Evolutionary conservation across 345 rosid genomes (phyloP), one percentile per base, ranked within the genome.

Genomic region (Acer saccharum): DNA sequence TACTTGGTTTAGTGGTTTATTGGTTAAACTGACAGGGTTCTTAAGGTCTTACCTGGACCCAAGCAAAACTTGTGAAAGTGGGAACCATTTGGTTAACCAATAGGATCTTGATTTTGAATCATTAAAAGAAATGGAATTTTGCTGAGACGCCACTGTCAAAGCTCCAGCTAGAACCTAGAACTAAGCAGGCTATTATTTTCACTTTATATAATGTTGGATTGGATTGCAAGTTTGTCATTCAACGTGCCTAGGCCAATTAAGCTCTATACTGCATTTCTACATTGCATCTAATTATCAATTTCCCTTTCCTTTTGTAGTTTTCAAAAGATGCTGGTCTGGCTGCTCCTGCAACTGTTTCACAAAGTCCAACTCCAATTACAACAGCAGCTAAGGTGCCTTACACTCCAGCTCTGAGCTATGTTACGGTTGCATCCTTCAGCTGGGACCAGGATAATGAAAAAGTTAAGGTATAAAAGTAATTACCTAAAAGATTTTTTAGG

Each of bases 401-500:
- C 63, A 65, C 68, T 39, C 85, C 86, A 14, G 66, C 84, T 5
- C 3, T 77, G 77, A 90, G 48, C 68, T 96, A 94, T 71, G 72
- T 75, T 6, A 78, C 97, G 4, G 90, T 96, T 13, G 87, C 85
- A 76, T 87, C 99, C 14, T 96, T 94, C 77, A 94, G 98, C 87
- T 96, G 94, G 95, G 99, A 96, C 84, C 98, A 96, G 88, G 99
- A 96, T 79, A 89, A 78, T 81, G 98, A 94, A 41, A 96, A 91
- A 88, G 90, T 94, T 79, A 96, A 94, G 98, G 99, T 94, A 85
- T 74, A 41, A n/a, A 52, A 35, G 18, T 32, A 35, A 46, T 73
- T 65, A 20, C 21, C 17, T 18, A 44, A 27, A 32, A 62, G 14
- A 10, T 41, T 25, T 43, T 11, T 61, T 1, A 16, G 21, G 16